Evolutionary conservation across 495 filamentous ascomycete genomes (phyloP).

Genomic region (Hypoxylon rickii): DNA sequence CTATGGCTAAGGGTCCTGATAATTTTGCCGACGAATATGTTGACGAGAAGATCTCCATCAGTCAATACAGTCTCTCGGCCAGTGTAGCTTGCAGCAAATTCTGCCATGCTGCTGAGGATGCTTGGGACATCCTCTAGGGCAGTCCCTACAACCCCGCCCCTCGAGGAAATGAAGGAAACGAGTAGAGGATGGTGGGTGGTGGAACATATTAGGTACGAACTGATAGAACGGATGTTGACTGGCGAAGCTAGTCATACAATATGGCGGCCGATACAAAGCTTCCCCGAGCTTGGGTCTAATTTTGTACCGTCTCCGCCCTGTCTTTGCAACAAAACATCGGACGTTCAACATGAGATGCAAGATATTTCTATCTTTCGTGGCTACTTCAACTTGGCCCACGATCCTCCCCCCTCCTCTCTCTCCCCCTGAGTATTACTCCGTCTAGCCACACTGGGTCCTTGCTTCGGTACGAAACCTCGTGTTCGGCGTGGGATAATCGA

Average conservation of each 20-base stretch:
- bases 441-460: not conserved
- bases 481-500: slow-evolving; percentile 4
- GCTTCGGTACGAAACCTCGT: not conserved
- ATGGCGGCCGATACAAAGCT: slow-evolving; percentile 46
- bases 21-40: slow-evolving; percentile 94
- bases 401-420: slow-evolving; percentile 43
- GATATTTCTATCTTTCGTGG: slow-evolving; percentile 65
- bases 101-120: slow-evolving; percentile 96
- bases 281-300: slow-evolving; percentile 51
- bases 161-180: slow-evolving; percentile 14
- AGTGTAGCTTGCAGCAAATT: slow-evolving; percentile 99
- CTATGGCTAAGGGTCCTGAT: slow-evolving; percentile 95
- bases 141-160: slow-evolving; percentile 3
- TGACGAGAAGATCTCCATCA: slow-evolving; percentile 96
- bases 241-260: slow-evolving; percentile 52
- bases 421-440: slow-evolving; percentile 32
- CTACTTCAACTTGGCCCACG: slow-evolving; percentile 71
- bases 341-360: slow-evolving; percentile 81
- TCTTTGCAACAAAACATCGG: slow-evolving; percentile 83
- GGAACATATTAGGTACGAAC: slow-evolving; percentile 35
- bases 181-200: slow-evolving; percentile 29
- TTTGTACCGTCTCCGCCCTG: slow-evolving; percentile 67
- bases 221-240: slow-evolving; percentile 26
- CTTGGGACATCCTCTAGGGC: slow-evolving; percentile 85
- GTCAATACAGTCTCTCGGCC: slow-evolving; percentile 94